These are phyloP conservation scores for Kwoniella shandongensis DNA, from an alignment of 768 basidiomycete species.

Conservation along the genomic window DNA sequence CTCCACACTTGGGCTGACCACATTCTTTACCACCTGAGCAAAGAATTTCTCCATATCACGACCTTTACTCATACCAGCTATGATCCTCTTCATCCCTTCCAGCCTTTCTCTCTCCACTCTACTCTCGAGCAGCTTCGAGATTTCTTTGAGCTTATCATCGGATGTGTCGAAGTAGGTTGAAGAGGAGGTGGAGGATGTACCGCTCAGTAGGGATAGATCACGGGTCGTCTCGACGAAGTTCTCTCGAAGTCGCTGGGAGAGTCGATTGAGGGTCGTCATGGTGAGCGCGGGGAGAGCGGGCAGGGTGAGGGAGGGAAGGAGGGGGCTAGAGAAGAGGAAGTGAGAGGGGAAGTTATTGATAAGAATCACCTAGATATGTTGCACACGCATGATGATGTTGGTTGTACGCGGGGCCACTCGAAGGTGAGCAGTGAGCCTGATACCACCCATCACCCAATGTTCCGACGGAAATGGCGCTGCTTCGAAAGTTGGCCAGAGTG, in stretches of 20 bases:
- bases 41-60: conserved; percentile 91
- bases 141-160: conserved; percentile 80
- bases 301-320: not conserved
- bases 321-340: no score
- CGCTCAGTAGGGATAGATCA: conserved; percentile 46
- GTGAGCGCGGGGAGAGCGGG: not conserved
- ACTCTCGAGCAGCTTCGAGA: conserved; percentile 82
- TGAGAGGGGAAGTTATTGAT: no score
- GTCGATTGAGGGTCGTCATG: conserved; percentile 48
- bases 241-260: conserved; percentile 50
- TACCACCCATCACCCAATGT: no score
- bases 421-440: no score
- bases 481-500: no score
- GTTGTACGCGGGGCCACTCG: no score
- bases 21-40: conserved; percentile 95
- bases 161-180: conserved; percentile 53
- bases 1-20: conserved; percentile 86
- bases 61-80: conserved; percentile 92
- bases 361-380: no score
- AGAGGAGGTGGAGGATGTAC: conserved; percentile 22
- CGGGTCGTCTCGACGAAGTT: conserved; percentile 52
- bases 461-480: no score
- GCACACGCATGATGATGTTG: no score
- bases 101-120: conserved; percentile 84
- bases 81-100: conserved; percentile 90